Evolutionary conservation across 2,329 filamentous ascomycete genomes (phyloP).

Genomic region (Ophiocordyceps robertsii): DNA sequence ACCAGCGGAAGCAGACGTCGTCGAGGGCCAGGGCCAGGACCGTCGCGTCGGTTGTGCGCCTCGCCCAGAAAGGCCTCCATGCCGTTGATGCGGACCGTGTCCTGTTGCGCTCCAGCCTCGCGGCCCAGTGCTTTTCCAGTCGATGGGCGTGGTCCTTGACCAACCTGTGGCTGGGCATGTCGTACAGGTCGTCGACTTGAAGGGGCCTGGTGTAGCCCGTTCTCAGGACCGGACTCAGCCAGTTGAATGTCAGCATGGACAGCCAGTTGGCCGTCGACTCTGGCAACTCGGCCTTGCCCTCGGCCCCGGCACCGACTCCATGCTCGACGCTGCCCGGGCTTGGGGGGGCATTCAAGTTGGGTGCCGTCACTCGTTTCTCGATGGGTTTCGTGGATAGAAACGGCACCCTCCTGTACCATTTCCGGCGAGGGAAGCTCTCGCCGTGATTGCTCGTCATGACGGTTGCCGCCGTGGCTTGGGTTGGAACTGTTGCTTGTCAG

Average conservation of each 20-base stretch:
- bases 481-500: too few species aligned
- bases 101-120: conserved; percentile 7
- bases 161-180: conserved; percentile 3
- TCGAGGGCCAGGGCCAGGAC: conserved; percentile 15
- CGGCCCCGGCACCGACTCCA: background rate
- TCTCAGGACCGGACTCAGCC: conserved; percentile 8
- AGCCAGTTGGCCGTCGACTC: conserved; percentile 8
- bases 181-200: conserved; percentile 8
- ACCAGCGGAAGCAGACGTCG: conserved; percentile 15
- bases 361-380: conserved; percentile 2
- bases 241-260: conserved; percentile 10
- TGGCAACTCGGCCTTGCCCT: conserved; percentile 5
- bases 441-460: conserved; percentile 10
- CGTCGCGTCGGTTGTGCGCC: conserved; percentile 10
- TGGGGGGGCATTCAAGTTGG: background rate
- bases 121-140: conserved; percentile 9
- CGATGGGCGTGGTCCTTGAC: conserved; percentile 8
- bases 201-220: conserved; percentile 8
- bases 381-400: conserved; percentile 14
- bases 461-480: too few species aligned
- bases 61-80: conserved; percentile 12
- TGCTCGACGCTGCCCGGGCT: background rate
- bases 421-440: conserved; percentile 13
- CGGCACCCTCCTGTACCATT: conserved; percentile 17
- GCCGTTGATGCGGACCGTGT: background rate